Evolutionary conservation across 495 filamentous ascomycete genomes (phyloP), one percentile per base, ranked within the genome.

Genomic region (Xylaria bambusicola): DNA sequence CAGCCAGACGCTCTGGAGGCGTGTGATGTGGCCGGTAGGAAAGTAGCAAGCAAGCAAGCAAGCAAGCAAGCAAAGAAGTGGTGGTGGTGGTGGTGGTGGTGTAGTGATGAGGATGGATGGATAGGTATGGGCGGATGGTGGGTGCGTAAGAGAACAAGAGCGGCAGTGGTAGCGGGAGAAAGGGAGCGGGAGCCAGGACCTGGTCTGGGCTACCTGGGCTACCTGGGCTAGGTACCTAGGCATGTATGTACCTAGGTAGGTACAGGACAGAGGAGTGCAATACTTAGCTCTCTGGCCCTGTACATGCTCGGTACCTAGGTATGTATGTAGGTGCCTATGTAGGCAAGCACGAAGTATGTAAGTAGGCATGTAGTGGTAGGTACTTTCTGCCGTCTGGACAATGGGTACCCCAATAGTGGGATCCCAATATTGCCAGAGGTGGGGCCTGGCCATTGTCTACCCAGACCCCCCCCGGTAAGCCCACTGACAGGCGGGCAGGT

Each of bases 351-450:
- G n/a, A n/a, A n/a, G n/a, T n/a, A n/a, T n/a, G n/a, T n/a, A n/a
- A n/a, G n/a, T n/a, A n/a, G n/a, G n/a, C n/a, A n/a, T n/a, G n/a
- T n/a, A n/a, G n/a, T n/a, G n/a, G n/a, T n/a, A 62, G 45, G 62
- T 47, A 61, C 27, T 33, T 33, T 12, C 57, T 53, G 47, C 36
- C n/a, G n/a, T n/a, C n/a, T n/a, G 36, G 35, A 40, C 57, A 53
- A 59, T 68, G 61, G 61, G 59, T 62, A 48, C 58, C 62, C 68
- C 68, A 70, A 70, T 70, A 66, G 65, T 68, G 63, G 56, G 60
- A 68, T 64, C 61, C 40, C 51, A 68, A 68, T 68, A 68, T 70
- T 68, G 63, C 52, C 10, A 70, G 62, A 64, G 60, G 63, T 68
- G 68, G 68, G 17, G 50, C 6, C 9, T 44, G 53, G 57, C 63